phyloP scores from a whole-genome alignment of 352 stramenopile species.

The Plasmopara muralis region DNA sequence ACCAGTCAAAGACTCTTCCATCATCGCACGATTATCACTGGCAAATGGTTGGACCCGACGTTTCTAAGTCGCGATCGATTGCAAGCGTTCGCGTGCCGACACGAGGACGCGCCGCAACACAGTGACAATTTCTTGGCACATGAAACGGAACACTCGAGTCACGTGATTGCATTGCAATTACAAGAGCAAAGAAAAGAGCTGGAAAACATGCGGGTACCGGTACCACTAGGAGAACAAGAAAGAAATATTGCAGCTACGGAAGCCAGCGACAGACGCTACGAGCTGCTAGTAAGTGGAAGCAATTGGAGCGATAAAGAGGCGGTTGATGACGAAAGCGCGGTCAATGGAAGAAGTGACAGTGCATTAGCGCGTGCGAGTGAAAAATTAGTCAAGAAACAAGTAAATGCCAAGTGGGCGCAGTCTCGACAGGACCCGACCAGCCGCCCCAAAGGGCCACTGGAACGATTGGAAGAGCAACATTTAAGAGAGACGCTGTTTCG shows the following conservation, averaged over 20 bases:
- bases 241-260: constrained; percentile 43
- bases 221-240: constrained; percentile 31
- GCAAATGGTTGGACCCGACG: constrained; percentile 44
- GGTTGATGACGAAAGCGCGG: constrained; percentile 3
- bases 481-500: constrained; percentile 44
- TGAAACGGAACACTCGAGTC: constrained; percentile 36
- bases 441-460: constrained; percentile 35
- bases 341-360: constrained; percentile 9
- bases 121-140: constrained; percentile 16
- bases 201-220: constrained; percentile 4
- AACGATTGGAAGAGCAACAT: constrained; percentile 40
- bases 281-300: constrained; percentile 10
- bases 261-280: constrained; percentile 29
- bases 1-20: constrained; percentile 13
- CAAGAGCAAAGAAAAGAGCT: constrained; percentile 14
- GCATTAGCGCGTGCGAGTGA: constrained; percentile 38
- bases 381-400: constrained; percentile 61
- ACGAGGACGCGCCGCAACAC: constrained; percentile 9
- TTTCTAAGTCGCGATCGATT: constrained; percentile 46
- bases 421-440: constrained; percentile 44
- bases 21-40: constrained; percentile 3
- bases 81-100: constrained; percentile 23
- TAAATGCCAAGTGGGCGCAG: constrained; percentile 56
- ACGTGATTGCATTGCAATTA: constrained; percentile 33
- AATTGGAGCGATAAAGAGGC: constrained; percentile 11